Conservation (phyloP, 768 basidiomycete genomes). For the Mycena metata region DNA sequence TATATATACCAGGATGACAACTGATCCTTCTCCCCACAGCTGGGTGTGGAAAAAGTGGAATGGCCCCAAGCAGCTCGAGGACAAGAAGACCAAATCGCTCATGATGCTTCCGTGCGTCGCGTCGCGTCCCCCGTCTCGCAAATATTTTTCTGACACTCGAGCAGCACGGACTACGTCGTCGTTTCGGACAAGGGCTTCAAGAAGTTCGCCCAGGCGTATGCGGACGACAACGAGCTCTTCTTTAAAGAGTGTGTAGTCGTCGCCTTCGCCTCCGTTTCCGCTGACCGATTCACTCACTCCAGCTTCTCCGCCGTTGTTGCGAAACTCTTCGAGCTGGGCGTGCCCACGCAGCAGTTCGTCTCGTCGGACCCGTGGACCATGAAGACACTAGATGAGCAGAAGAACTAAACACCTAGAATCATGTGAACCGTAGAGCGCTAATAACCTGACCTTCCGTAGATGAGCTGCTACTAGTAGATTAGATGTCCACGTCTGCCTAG, state of each 20-base stretch:
- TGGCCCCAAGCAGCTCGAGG: constrained; percentile 94
- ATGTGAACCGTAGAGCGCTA: no score
- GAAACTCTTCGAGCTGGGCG: constrained; percentile 93
- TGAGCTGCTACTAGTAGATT: constrained; percentile 19
- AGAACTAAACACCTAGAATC: constrained; percentile 6
- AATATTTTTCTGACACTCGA: constrained; percentile 6
- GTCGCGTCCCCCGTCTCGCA: constrained; percentile 47
- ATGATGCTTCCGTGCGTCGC: constrained; percentile 95
- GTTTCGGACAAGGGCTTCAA: constrained; percentile 93
- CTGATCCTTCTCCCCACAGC: constrained; percentile 45
- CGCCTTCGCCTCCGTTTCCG: constrained; percentile 4
- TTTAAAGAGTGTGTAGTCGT: constrained; percentile 86
- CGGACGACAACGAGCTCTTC: constrained; percentile 86
- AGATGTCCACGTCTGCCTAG: constrained; percentile 29
- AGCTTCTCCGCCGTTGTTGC: constrained; percentile 88
- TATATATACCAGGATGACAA: not conserved
- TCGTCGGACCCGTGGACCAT: constrained; percentile 82
- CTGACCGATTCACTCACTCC: constrained; percentile 28
- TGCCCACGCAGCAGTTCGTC: constrained; percentile 84
- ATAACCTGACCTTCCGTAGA: not conserved
- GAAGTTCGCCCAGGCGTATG: constrained; percentile 89
- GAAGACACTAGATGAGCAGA: constrained; percentile 67
- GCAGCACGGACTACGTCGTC: constrained; percentile 89
- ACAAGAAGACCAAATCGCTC: constrained; percentile 87
- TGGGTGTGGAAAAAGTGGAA: constrained; percentile 98